phyloP scores from a whole-genome alignment of 1,139 yeast species.

The Nakaseomyces sp. region DNA sequence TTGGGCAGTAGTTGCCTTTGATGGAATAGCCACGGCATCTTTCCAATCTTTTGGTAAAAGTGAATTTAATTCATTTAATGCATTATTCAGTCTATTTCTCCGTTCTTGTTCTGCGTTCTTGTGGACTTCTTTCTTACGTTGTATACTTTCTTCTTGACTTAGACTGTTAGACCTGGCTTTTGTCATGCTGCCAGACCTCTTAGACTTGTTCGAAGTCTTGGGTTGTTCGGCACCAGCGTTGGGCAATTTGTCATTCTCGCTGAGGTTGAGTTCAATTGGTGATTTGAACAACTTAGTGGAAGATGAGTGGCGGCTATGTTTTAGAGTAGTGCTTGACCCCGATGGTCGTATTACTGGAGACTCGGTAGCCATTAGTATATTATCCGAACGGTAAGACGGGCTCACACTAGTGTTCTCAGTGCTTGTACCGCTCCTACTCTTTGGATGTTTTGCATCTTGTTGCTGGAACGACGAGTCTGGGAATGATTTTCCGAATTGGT shows the following conservation, averaged over 20 bases:
- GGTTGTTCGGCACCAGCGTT: neutral
- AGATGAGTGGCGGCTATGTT: neutral
- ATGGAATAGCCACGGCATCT: constrained; percentile 53
- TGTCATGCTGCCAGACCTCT: neutral
- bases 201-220: neutral
- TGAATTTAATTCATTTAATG: constrained; percentile 63
- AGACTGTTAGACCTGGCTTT: constrained; percentile 14
- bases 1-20: constrained; percentile 92
- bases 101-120: constrained; percentile 95
- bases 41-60: constrained; percentile 60
- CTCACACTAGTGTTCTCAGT: constrained; percentile 1
- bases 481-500: neutral
- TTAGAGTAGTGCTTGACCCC: constrained; percentile 4
- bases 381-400: neutral
- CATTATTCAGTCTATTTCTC: constrained; percentile 81
- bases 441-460: neutral
- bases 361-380: constrained; percentile 13
- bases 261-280: neutral
- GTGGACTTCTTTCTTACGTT: constrained; percentile 64
- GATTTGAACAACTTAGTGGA: constrained; percentile 1
- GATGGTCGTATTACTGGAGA: constrained; percentile 28
- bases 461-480: neutral
- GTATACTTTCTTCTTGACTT: constrained; percentile 7
- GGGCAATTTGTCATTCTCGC: neutral
- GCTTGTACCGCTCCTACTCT: constrained; percentile 7